A percentile compares a stretch with the other conserved stretches of the same genome.
Evolutionary conservation across 768 basidiomycete genomes (phyloP).

Genomic region (Strobilomyces echinocephalus): DNA sequence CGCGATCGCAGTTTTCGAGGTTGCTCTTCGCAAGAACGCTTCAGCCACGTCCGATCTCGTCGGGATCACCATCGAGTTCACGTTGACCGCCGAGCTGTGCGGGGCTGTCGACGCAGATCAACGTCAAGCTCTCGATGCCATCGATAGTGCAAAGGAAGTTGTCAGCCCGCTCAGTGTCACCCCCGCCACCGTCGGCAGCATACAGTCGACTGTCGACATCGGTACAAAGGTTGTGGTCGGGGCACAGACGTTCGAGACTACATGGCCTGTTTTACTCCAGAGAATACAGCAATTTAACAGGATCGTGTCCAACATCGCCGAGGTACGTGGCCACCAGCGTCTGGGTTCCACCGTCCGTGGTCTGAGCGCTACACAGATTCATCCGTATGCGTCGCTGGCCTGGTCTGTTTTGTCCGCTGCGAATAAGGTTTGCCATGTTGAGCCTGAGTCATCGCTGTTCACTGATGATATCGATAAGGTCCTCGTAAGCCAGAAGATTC

Average conservation of each 20-base stretch:
- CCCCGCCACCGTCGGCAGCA: neutral
- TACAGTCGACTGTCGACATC: neutral
- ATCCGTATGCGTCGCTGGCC: no score
- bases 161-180: neutral
- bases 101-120: neutral
- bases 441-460: no score
- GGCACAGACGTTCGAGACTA: neutral
- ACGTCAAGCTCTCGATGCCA: neutral
- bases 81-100: neutral
- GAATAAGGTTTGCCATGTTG: no score
- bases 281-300: no score
- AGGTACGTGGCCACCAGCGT: neutral
- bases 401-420: no score
- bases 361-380: no score
- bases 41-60: neutral
- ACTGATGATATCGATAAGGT: no score
- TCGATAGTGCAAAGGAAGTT: neutral
- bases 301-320: neutral
- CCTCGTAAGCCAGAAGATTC: no score
- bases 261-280: neutral
- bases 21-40: neutral
- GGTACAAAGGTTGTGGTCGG: neutral
- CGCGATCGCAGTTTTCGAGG: no score
- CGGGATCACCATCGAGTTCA: no score
- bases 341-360: neutral